Percentiles rank a stretch among this genome's conserved stretches.
These are phyloP conservation scores for Daedalea quercina DNA, from an alignment of 768 basidiomycete species.

Conservation along the genomic window DNA sequence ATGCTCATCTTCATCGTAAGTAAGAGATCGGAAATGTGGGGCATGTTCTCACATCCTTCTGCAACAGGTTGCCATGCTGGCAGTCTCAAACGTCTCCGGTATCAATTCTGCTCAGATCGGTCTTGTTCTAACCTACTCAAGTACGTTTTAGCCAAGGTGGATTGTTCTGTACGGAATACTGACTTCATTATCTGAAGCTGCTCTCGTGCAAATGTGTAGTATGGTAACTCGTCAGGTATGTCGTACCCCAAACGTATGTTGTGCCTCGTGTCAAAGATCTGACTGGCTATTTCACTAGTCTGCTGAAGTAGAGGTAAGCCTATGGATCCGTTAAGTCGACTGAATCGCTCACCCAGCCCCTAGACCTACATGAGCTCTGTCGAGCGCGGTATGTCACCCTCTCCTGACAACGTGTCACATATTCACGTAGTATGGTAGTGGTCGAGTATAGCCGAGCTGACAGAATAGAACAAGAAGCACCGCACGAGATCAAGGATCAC, in stretches of 20 bases:
- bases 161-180: not conserved
- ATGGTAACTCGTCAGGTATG: conserved; percentile 44
- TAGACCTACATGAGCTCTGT: conserved; percentile 65
- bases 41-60: not conserved
- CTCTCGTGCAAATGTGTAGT: conserved; percentile 45
- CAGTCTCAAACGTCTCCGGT: conserved; percentile 45
- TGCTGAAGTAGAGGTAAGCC: conserved; percentile 56
- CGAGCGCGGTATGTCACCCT: conserved; percentile 38
- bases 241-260: too few relatives aligned
- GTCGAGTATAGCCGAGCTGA: conserved; percentile 47
- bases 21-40: not conserved
- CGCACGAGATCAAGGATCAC: conserved; percentile 48
- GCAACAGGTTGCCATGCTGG: conserved; percentile 55
- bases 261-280: too few relatives aligned
- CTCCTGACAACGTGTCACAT: not conserved
- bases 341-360: not conserved
- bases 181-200: conserved; percentile 25
- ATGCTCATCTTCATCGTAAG: conserved; percentile 48
- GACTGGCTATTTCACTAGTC: conserved; percentile 23
- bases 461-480: conserved; percentile 55
- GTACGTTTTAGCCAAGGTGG: conserved; percentile 23
- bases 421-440: conserved; percentile 24
- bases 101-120: conserved; percentile 67
- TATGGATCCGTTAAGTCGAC: not conserved
- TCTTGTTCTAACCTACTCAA: conserved; percentile 62